Base-by-base conservation (phyloP, 768 basidiomycete species). In the Rhizopogon salebrosus region DNA sequence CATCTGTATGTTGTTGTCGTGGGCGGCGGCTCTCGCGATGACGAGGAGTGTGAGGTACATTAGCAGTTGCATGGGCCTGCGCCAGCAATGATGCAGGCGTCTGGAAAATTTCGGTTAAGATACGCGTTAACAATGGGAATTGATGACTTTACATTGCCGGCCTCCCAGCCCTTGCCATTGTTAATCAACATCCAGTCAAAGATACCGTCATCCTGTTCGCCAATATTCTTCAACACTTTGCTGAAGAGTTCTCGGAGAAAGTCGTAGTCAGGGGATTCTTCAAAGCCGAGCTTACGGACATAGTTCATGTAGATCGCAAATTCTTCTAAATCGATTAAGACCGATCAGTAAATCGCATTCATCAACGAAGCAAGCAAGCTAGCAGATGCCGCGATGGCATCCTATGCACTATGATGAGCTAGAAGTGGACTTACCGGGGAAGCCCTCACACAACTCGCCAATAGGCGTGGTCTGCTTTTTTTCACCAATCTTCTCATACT, bases 231-330 rank as follows among this genome's bases (percentile, higher is more conserved):
- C 51, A 98, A 71, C 16, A 98, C 85, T 69, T 97, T 98, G 35
- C 83, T 75, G 68, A 99, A 98, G 24, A 99, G 76, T 57, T 98
- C 95, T 40, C 95, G 83, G 51, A 99, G 79, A 70, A 99, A 99
- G 63, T 99, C 95, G 59, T 99, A 99, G 70, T 99, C 95, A 2
- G 95, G 95, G 23, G 83, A 83, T 71, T 99, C 95, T 66, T 98
- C 97, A 64, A 98, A 99, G 24, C 95, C 95, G 54, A 99, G 80
- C 70, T 97, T 98, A 46, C 95, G 91, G 41, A 99, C 95, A 61
- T 99, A 99, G 74, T 97, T 98, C 85, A 99, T 93, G 72, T 98
- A 99, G 60, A 98, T 98, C 18, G 86, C 84, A 64, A 99, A 98
- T 64, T 98, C 95, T 79, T 98, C 95, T 95, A 70, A 9, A 51